These are phyloP conservation scores for Malassezia furfur DNA, from an alignment of 1,284 basidiomycete species.

Conservation along the genomic window DNA sequence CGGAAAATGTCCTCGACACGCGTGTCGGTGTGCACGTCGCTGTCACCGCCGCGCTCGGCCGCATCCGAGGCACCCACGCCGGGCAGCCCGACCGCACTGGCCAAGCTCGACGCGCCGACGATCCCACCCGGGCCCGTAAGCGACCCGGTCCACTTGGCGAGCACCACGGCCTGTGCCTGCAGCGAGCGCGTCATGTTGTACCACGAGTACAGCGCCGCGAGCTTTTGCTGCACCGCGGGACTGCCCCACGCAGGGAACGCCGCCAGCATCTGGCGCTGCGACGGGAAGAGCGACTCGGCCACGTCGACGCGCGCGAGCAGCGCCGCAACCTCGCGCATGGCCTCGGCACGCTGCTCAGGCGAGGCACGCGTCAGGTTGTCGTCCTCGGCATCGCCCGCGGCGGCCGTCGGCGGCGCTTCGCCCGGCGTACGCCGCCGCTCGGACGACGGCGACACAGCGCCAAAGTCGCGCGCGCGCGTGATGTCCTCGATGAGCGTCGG, in stretches of 20 bases:
- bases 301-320: conserved; percentile 36
- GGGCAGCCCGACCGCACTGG: not conserved
- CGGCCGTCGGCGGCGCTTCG: not conserved
- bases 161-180: conserved; percentile 32
- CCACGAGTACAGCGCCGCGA: conserved; percentile 42
- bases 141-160: conserved; percentile 44
- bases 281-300: conserved; percentile 42
- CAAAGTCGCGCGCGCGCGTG: conserved; percentile 46
- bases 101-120: not conserved
- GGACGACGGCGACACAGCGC: not conserved
- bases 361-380: no score
- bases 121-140: conserved; percentile 17
- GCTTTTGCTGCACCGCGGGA: conserved; percentile 30
- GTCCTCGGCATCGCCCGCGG: conserved; percentile 28
- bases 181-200: conserved; percentile 36
- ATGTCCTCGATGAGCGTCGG: conserved; percentile 77
- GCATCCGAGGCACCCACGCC: not conserved
- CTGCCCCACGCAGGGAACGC: conserved; percentile 37
- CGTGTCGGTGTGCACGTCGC: conserved; percentile 10
- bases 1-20: conserved; percentile 87
- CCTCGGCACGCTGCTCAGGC: not conserved
- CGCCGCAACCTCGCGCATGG: conserved; percentile 20
- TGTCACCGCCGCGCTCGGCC: not conserved
- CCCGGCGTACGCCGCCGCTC: not conserved
- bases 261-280: conserved; percentile 30